Percentiles rank a stretch among this genome's conserved stretches.
Conservation (phyloP, 73 alveolate species). For the Paramecium pentaurelia region DNA sequence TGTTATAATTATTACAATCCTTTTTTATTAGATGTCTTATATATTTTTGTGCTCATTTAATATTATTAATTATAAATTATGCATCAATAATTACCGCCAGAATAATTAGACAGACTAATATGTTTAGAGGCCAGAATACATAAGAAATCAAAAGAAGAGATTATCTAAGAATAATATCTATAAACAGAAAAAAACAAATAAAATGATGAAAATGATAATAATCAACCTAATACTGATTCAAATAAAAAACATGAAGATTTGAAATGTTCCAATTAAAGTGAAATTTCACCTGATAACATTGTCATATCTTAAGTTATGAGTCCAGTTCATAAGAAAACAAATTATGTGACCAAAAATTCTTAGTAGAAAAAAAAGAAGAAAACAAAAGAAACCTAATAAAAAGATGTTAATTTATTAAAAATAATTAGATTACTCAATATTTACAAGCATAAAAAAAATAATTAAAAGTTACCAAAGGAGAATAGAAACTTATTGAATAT, state of each 20-base stretch:
- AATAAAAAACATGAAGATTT: neutral
- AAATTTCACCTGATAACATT: neutral
- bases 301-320: neutral
- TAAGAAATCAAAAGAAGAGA: conserved; percentile 9
- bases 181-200: neutral
- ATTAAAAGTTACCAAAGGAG: neutral
- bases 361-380: neutral
- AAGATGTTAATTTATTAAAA: neutral
- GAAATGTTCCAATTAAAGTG: neutral
- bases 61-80: neutral
- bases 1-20: neutral
- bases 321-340: neutral
- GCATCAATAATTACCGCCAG: conserved; percentile 40
- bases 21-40: neutral
- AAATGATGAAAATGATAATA: neutral
- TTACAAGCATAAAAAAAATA: neutral
- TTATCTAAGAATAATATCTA: neutral
- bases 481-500: neutral
- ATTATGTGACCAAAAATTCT: neutral
- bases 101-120: neutral
- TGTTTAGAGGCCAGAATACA: conserved; percentile 15
- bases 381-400: neutral
- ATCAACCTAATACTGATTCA: neutral
- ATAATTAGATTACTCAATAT: neutral
- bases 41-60: neutral